These are phyloP conservation scores for Schizophyllum commune DNA, from an alignment of 1,284 basidiomycete genomes.

Conservation along the genomic window DNA sequence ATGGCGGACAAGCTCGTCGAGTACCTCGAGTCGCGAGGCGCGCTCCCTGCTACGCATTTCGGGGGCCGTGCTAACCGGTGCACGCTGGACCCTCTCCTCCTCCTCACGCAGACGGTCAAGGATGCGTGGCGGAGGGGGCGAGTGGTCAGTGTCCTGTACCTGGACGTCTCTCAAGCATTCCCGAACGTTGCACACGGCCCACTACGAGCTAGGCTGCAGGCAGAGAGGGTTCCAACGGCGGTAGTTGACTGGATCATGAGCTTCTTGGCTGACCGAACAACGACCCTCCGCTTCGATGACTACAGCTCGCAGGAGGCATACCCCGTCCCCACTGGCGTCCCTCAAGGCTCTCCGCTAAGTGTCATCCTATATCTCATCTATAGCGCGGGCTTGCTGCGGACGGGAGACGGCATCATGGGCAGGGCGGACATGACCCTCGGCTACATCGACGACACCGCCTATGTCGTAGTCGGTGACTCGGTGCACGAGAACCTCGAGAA, in stretches of 20 bases:
- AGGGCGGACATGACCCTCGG: background rate
- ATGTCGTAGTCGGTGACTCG: background rate
- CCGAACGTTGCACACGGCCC: too few relatives aligned
- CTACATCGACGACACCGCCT: conserved; percentile 2
- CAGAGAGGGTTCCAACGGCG: too few relatives aligned
- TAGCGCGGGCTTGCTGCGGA: background rate
- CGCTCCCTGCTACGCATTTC: too few relatives aligned
- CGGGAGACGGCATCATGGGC: too few relatives aligned
- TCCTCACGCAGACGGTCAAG: too few relatives aligned
- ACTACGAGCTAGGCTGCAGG: too few relatives aligned
- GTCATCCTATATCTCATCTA: background rate
- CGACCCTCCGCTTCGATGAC: conserved; percentile 1
- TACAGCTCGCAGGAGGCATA: background rate
- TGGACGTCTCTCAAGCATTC: too few relatives aligned
- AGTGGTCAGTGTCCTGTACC: too few relatives aligned
- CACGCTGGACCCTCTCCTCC: background rate
- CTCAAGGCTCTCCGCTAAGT: conserved; percentile 1
- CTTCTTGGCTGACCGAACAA: background rate
- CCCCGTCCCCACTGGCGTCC: conserved; percentile 2
- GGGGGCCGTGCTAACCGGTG: background rate
- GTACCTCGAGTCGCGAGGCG: too few relatives aligned
- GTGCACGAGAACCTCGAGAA: too few relatives aligned
- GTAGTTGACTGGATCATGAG: too few relatives aligned
- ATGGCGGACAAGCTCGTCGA: background rate
- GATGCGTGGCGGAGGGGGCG: too few relatives aligned